These are phyloP conservation scores for Aspergillus oerlinghausenensis DNA, from an alignment of 2,329 filamentous ascomycete genomes.

Conservation along the genomic window DNA sequence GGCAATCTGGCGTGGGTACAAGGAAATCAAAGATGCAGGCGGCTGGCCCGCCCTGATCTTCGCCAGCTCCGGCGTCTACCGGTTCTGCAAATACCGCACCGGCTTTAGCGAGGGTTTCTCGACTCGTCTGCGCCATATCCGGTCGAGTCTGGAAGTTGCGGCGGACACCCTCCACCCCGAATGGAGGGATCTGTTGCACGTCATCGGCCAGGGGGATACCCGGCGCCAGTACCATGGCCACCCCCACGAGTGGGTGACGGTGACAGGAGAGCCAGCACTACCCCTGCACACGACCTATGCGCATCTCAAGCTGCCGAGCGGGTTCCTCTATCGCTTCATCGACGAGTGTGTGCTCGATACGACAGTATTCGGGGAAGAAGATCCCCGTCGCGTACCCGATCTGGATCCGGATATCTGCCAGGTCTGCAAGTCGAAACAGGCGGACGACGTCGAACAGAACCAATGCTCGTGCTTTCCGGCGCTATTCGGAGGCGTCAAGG, in stretches of 20 bases:
- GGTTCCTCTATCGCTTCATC: conserved; percentile 21
- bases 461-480: conserved; percentile 51
- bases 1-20: conserved; percentile 55
- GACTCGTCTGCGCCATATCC: conserved; percentile 42
- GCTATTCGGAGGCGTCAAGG: conserved; percentile 46
- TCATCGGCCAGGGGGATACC: conserved; percentile 16
- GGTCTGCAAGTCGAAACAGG: conserved; percentile 47
- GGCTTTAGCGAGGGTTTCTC: conserved; percentile 51
- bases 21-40: conserved; percentile 54
- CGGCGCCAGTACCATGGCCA: conserved; percentile 17
- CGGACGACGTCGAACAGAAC: conserved; percentile 47
- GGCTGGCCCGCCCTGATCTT: conserved; percentile 56
- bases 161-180: conserved; percentile 51
- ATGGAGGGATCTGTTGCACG: conserved; percentile 46
- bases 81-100: conserved; percentile 57
- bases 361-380: conserved; percentile 45
- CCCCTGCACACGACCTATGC: conserved; percentile 18
- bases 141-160: conserved; percentile 49
- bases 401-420: conserved; percentile 38
- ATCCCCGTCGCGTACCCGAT: conserved; percentile 44
- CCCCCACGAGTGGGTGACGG: conserved; percentile 23
- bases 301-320: conserved; percentile 13
- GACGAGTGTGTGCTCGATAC: conserved; percentile 49
- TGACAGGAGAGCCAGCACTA: conserved; percentile 6
- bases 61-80: conserved; percentile 54